Evolutionary conservation across 1,139 yeast genomes (phyloP), one percentile per base, ranked within the genome.

Genomic region (Zygosaccharomyces sapae): DNA sequence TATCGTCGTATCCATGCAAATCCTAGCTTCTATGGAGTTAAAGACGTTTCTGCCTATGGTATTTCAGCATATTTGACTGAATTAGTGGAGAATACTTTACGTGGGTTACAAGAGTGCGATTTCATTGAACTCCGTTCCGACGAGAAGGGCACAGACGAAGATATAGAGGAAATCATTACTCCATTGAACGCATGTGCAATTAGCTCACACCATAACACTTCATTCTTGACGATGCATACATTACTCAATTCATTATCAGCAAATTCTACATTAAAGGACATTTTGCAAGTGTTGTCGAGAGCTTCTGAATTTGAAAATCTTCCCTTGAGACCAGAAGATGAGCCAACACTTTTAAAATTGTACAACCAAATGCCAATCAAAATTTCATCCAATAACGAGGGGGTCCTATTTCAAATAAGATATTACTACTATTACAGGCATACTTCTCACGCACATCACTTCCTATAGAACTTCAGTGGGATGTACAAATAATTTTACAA

Each of bases 21-120:
- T 62, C 97, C 98, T 1, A 81, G 95, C 52, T 94, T 79, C 63
- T 94, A 94, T 61, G 96, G 90, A 18, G 76, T 87, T 22, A 72
- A 72, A 35, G 86, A 82, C 52, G 72, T 76, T 1, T 71, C 86
- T 0, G 80, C 80, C 43, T 68, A 77, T 36, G 95, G 94, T 0
- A 66, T 92, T 10, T 86, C 95, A 0, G 89, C 83, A 48, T 88
- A 75, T 63, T 69, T 92, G 44, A 89, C 97, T 0, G 96, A 88
- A 43, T 62, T 88, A 30, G 84, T 92, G 22, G 97, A 92, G 59
- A 72, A 69, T n/a, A 74, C 88, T 0, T 63, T 92, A 53, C 74
- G 74, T 22, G 95, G 86, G 24, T 70, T 94, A 43, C 70, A 69
- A 2, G 80, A 79, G 2, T 76, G 80, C 1, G 80, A 79, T 36